Percentiles rank a stretch among this genome's conserved stretches.
These are phyloP conservation scores for Penicillium sp. DNA, from an alignment of 2,329 filamentous ascomycete species.

Conservation along the genomic window DNA sequence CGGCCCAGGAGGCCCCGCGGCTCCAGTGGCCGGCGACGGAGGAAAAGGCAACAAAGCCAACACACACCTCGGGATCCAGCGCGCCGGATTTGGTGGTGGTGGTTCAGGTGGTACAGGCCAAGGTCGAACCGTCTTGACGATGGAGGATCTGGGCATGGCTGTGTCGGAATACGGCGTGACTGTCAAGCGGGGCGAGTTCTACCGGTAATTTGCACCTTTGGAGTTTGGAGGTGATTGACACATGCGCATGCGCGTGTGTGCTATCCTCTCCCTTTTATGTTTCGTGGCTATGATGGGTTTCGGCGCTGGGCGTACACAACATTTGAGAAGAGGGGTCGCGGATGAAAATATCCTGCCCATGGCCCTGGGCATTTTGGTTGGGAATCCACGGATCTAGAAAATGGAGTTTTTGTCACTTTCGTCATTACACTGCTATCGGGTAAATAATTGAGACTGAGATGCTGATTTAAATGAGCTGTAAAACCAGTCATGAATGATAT, in stretches of 20 bases:
- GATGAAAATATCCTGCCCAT: not conserved
- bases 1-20: slow-evolving; percentile 55
- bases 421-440: not conserved
- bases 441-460: too few relatives aligned
- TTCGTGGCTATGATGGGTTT: slow-evolving; percentile 3
- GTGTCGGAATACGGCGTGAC: slow-evolving; percentile 97
- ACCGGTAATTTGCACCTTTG: slow-evolving; percentile 58
- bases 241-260: not conserved
- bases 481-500: slow-evolving; percentile 10
- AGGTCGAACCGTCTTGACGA: slow-evolving; percentile 90
- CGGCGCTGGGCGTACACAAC: slow-evolving; percentile 17
- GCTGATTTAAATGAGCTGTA: not conserved
- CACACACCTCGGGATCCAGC: slow-evolving; percentile 67
- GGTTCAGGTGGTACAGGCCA: slow-evolving; percentile 78
- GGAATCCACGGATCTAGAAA: slow-evolving; percentile 6
- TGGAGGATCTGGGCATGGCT: slow-evolving; percentile 98
- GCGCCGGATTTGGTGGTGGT: slow-evolving; percentile 80
- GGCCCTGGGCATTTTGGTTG: slow-evolving; percentile 2
- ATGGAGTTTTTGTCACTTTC: slow-evolving; percentile 13
- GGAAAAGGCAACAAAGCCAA: slow-evolving; percentile 47
- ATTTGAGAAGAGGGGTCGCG: slow-evolving; percentile 1
- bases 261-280: not conserved
- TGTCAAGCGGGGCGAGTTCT: slow-evolving; percentile 96
- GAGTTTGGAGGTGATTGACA: too few relatives aligned
- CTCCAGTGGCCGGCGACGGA: slow-evolving; percentile 40